phyloP scores from a whole-genome alignment of 768 basidiomycete genomes.

The Suillus plorans region DNA sequence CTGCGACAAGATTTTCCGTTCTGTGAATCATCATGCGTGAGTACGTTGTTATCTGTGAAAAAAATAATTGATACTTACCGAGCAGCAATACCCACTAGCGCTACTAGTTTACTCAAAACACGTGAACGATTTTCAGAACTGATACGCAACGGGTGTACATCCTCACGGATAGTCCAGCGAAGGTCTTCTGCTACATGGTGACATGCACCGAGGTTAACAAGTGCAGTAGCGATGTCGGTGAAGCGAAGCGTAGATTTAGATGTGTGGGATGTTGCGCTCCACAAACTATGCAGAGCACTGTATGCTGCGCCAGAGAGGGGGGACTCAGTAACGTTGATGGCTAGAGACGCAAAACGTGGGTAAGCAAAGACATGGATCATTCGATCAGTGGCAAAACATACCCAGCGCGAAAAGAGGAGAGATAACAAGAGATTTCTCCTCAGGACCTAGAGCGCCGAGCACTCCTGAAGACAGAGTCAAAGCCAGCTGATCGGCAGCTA shows the following conservation, averaged over 20 bases:
- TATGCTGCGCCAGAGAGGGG: slow-evolving; percentile 34
- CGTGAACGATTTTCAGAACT: slow-evolving; percentile 26
- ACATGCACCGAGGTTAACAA: slow-evolving; percentile 48
- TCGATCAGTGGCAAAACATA: slow-evolving; percentile 12
- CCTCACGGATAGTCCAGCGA: slow-evolving; percentile 27
- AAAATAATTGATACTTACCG: slow-evolving; percentile 37
- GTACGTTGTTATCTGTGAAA: background rate
- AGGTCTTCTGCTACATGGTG: slow-evolving; percentile 32
- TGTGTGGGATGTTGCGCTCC: slow-evolving; percentile 20
- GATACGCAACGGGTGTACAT: slow-evolving; percentile 13
- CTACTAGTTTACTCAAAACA: slow-evolving; percentile 41
- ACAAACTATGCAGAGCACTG: slow-evolving; percentile 34
- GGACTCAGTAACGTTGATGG: background rate
- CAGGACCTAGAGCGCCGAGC: slow-evolving; percentile 34
- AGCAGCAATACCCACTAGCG: slow-evolving; percentile 42
- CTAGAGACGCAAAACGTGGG: background rate
- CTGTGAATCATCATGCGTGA: slow-evolving; percentile 27
- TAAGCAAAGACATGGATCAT: background rate
- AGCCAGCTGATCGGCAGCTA: slow-evolving; percentile 42
- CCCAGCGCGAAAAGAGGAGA: slow-evolving; percentile 45
- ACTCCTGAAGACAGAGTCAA: slow-evolving; percentile 44
- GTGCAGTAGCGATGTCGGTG: slow-evolving; percentile 34
- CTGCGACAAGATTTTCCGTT: slow-evolving; percentile 31
- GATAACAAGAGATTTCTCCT: slow-evolving; percentile 30
- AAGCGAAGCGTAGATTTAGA: slow-evolving; percentile 30